These are phyloP conservation scores for Trichoderma gracile DNA, from an alignment of 2,329 filamentous ascomycete genomes.

Conservation along the genomic window DNA sequence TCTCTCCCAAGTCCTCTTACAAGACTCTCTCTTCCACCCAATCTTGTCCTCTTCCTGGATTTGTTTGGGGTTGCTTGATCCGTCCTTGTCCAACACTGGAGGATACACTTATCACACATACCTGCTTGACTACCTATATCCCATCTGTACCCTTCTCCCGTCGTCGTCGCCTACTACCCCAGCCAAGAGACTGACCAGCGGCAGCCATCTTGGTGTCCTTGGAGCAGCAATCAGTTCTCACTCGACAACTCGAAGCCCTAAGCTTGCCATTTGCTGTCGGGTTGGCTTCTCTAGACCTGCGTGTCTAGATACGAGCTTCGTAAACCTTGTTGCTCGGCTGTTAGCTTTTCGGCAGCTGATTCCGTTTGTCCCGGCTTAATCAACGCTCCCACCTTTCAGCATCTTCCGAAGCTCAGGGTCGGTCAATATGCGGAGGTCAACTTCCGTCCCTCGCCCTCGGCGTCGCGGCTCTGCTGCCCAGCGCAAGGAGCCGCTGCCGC, in stretches of 20 bases:
- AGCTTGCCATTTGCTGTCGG: background rate
- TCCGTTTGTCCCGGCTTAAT: constrained; percentile 5
- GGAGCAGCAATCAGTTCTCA: background rate
- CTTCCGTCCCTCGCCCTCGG: constrained; percentile 31
- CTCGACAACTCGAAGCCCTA: background rate
- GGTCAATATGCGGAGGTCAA: constrained; percentile 36
- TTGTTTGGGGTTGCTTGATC: background rate
- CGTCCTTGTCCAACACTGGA: constrained; percentile 2
- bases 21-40: constrained; percentile 12
- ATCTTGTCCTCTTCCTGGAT: background rate
- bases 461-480: constrained; percentile 31
- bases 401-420: background rate
- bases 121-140: background rate
- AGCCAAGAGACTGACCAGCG: background rate
- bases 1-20: constrained; percentile 28
- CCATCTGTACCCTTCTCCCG: background rate
- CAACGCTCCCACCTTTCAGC: background rate
- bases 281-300: background rate
- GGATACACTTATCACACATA: background rate
- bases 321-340: constrained; percentile 21
- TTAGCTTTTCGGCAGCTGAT: constrained; percentile 12
- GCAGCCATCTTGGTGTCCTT: background rate
- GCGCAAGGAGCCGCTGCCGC: constrained; percentile 32
- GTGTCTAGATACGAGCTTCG: constrained; percentile 16
- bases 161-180: background rate